Base-by-base conservation (phyloP, 768 basidiomycete species). In the Mycena haematopus region DNA sequence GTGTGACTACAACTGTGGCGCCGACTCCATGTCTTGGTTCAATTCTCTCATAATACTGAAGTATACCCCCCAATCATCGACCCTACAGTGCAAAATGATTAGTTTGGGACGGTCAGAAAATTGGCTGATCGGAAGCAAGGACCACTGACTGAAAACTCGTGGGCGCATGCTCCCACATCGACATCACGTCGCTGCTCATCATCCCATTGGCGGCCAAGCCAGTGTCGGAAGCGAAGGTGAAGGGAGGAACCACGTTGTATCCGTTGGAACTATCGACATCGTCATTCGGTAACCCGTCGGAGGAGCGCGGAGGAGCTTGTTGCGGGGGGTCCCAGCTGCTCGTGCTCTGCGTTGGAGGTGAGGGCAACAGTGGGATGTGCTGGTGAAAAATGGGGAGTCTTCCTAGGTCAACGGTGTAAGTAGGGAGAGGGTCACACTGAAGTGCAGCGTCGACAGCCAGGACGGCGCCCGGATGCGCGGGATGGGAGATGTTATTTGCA, bases 291-390 rank as follows among this genome's bases (percentile, higher is more conserved):
- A 3, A 8, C 31, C 17, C 6, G 7, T 7, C n/a, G 7, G 53
- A 6, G 29, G 35, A 6, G 44, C 22, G n/a, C 2, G 64, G 59
- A 13, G 59, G 45, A 5, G 22, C 21, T 7, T 55, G 35, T 27
- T 65, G 64, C 8, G 40, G 27, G 15, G 63, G 57, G 44, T 64
- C 59, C 57, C 63, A 58, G 38, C 36, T 58, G 38, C 52, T 58
- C 19, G 29, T 31, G 29, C 29, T 31, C 29, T 54, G 44, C 50
- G 58, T 8, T 15, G 29, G 29, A 4, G 29, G 25, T 3, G 8
- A 3, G 29, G 13, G 50, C 8, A 19, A n/a, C n/a, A n/a, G 49
- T 5, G 50, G 21, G 13, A 6, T 13, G n/a, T 36, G 22, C 24
- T 52, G 56, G 51, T 57, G 33, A 31, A 31, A 61, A 8, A 61